phyloP scores from a whole-genome alignment of 441 rosid species.

The Capsella rubella region DNA sequence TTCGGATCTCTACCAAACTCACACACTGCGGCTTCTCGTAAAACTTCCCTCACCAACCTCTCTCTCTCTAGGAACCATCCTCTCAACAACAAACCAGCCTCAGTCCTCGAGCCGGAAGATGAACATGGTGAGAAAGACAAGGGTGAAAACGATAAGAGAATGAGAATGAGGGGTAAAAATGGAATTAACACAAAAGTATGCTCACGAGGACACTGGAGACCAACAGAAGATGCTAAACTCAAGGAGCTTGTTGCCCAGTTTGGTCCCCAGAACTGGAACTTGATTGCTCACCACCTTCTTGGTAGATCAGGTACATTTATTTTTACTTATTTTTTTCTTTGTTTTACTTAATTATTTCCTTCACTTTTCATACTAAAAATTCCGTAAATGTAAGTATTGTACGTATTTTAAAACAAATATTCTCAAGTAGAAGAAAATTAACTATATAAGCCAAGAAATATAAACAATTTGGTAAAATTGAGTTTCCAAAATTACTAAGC shows the following conservation, averaged over 20 bases:
- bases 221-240: conserved; percentile 91
- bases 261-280: conserved; percentile 99
- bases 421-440: neutral
- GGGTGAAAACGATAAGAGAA: neutral
- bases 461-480: neutral
- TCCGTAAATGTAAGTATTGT: conserved; percentile 1
- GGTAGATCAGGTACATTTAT: conserved; percentile 87
- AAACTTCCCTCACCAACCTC: conserved; percentile 16
- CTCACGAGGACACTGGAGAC: conserved; percentile 96
- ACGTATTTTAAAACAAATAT: neutral
- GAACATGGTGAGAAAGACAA: conserved; percentile 23
- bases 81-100: conserved; percentile 28
- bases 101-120: conserved; percentile 31
- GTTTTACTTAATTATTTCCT: neutral
- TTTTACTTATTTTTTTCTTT: neutral
- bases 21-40: neutral
- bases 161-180: conserved; percentile 27
- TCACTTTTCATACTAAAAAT: conserved; percentile 1
- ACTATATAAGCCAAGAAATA: neutral
- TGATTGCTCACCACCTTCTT: conserved; percentile 80
- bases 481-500: conserved; percentile 1
- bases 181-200: conserved; percentile 37
- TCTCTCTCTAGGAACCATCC: conserved; percentile 25
- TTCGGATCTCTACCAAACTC: conserved; percentile 38
- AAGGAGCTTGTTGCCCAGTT: conserved; percentile 82